phyloP scores from a whole-genome alignment of 2,329 filamentous ascomycete genomes.

The Chrysosporium queenslandicum region DNA sequence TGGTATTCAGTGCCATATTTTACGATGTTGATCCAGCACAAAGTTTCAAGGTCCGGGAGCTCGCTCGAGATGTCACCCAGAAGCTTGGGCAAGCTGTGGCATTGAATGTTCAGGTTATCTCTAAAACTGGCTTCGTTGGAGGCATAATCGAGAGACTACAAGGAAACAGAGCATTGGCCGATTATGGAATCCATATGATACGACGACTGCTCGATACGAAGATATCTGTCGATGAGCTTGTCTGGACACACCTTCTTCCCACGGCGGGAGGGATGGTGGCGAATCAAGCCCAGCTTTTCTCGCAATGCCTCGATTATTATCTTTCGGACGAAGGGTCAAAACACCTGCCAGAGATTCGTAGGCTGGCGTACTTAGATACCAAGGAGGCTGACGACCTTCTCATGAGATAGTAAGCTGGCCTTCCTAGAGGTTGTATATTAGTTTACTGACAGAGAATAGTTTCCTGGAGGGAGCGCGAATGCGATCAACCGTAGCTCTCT shows the following conservation, averaged over 20 bases:
- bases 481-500: conserved; percentile 31
- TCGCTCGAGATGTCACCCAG: conserved; percentile 34
- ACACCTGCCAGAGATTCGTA: conserved; percentile 41
- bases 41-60: conserved; percentile 39
- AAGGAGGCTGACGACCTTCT: conserved; percentile 41
- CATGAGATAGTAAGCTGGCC: conserved; percentile 39
- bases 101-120: conserved; percentile 34
- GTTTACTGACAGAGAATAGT: conserved; percentile 19
- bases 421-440: background rate
- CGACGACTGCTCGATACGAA: conserved; percentile 42
- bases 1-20: conserved; percentile 40
- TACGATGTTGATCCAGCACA: conserved; percentile 41
- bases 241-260: conserved; percentile 49
- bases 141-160: conserved; percentile 26
- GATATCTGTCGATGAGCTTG: conserved; percentile 41
- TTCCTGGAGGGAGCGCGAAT: conserved; percentile 35
- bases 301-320: conserved; percentile 49
- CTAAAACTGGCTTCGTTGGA: conserved; percentile 23
- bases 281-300: conserved; percentile 50
- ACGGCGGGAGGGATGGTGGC: conserved; percentile 48
- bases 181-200: conserved; percentile 49
- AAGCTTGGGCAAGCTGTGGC: conserved; percentile 32
- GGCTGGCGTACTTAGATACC: conserved; percentile 38
- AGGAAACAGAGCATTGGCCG: conserved; percentile 31
- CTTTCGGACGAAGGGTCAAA: conserved; percentile 40